These are phyloP conservation scores for Carallia brachiata DNA, from an alignment of 345 rosid species.

Conservation along the genomic window DNA sequence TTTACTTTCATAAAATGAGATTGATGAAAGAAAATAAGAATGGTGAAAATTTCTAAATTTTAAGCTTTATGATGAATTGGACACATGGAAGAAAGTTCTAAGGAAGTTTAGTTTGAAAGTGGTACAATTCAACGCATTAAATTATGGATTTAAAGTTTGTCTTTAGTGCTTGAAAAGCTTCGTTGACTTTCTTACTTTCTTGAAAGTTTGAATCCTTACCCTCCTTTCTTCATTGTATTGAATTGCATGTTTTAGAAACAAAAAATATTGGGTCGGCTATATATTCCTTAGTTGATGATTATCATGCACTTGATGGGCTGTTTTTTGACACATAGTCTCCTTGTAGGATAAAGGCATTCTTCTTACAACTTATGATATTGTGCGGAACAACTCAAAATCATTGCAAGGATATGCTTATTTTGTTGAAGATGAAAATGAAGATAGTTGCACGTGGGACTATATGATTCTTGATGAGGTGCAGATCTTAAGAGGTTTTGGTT, in stretches of 20 bases:
- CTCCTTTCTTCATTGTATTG: too few relatives aligned
- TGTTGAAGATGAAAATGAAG: slow-evolving; percentile 52
- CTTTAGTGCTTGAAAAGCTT: too few relatives aligned
- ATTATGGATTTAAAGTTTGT: too few relatives aligned
- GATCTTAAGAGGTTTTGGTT: neutral
- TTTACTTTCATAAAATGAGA: neutral
- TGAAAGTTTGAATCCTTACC: too few relatives aligned
- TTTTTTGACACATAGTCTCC: slow-evolving; percentile 13
- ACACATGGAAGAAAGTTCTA: neutral
- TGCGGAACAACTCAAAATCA: slow-evolving; percentile 75
- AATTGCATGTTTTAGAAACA: neutral
- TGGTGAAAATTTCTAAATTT: neutral
- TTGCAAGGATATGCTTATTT: slow-evolving; percentile 50
- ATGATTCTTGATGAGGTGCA: slow-evolving; percentile 97
- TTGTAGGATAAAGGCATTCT: slow-evolving; percentile 85
- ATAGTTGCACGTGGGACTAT: slow-evolving; percentile 77
- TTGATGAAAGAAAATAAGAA: neutral
- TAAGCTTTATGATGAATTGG: neutral
- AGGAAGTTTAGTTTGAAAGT: neutral
- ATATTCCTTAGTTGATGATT: slow-evolving; percentile 2
- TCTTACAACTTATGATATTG: slow-evolving; percentile 91
- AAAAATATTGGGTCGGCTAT: neutral
- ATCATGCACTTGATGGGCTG: slow-evolving; percentile 5
- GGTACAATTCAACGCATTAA: too few relatives aligned
- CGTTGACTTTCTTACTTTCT: too few relatives aligned